Evolutionary conservation across 2,329 filamentous ascomycete genomes (phyloP), one percentile per base, ranked within the genome.

Genomic region (Ceratocystis huliohia): DNA sequence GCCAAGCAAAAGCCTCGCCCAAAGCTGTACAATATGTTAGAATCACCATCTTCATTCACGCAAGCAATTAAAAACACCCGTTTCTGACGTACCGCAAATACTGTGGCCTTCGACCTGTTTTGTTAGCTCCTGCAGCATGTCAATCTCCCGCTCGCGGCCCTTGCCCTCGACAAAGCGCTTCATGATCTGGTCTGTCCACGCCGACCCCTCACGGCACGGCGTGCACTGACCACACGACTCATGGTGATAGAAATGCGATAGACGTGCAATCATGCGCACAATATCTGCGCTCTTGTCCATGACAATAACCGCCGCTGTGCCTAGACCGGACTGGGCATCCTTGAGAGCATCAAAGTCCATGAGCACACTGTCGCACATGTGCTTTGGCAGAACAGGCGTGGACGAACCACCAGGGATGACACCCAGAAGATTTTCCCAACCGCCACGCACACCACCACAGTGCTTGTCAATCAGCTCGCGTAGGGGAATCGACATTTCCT

Each of bases 181-280:
- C 94, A 99, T 97, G 77, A 99, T 97, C 82, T 99, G 92, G 78
- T 96, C 89, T 10, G 93, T 96, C 94, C 94, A 99, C 81, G 96
- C 96, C 81, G 88, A 95, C 71, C 94, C 94, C 80, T 99, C 94
- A 75, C 94, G 89, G 84, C 94, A 99, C n/a, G 94, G 94, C 67
- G 94, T 99, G 82, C 94, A 99, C 80, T 99, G 94, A 68, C 94
- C 94, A 77, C 94, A 99, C 71, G 87, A 92, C 82, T 99, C 94
- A 81, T 99, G 94, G 78, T 92, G 89, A 82, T 99, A 99, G 82
- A 99, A 99, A 76, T 93, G 90, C 73, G 89, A 90, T 72, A 99
- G 85, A 72, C 94, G 88, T 70, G 89, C 87, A 75, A 99, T 97
- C 74, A 91, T 90, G 70, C 93, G 88, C 71, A 99, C 91, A 64